Percentiles rank a stretch among this genome's conserved stretches.
Evolutionary conservation across 306 rosid genomes (phyloP).

Genomic region (Datisca glomerata): DNA sequence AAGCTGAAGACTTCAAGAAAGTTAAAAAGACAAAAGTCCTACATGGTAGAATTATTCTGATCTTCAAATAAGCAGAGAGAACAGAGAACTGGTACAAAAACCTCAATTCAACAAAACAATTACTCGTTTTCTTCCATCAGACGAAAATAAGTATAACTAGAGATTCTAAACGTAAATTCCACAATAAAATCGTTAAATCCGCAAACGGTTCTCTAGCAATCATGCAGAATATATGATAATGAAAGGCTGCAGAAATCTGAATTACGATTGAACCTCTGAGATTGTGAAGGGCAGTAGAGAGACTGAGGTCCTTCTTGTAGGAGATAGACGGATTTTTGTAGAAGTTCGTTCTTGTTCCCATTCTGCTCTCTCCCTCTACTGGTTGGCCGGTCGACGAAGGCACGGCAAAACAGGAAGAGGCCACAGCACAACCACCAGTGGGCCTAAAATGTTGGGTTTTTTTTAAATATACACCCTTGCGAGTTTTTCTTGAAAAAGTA

Average conservation of each 20-base stretch:
- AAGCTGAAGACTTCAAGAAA: neutral
- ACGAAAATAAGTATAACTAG: neutral
- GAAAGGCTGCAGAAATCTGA: neutral
- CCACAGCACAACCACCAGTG: no score
- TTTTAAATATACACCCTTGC: no score
- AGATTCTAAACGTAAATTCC: neutral
- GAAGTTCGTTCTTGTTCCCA: slow-evolving; percentile 59
- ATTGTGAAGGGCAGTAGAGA: slow-evolving; percentile 59
- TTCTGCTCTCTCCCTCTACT: slow-evolving; percentile 4
- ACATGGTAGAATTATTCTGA: neutral
- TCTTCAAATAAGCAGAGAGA: neutral
- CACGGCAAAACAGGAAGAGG: no score
- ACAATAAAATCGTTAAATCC: no score
- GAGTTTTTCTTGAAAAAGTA: no score
- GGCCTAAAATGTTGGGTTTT: no score
- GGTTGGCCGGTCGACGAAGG: no score
- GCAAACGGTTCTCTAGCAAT: no score
- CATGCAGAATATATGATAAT: no score
- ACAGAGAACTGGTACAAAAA: no score
- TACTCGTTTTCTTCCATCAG: neutral
- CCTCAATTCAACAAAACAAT: neutral
- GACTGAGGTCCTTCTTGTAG: slow-evolving; percentile 59
- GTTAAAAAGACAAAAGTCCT: neutral
- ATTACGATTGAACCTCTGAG: slow-evolving; percentile 27
- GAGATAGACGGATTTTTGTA: slow-evolving; percentile 68